Base-by-base conservation (phyloP, 495 filamentous ascomycete species). In the Hyaloscypha bicolor region DNA sequence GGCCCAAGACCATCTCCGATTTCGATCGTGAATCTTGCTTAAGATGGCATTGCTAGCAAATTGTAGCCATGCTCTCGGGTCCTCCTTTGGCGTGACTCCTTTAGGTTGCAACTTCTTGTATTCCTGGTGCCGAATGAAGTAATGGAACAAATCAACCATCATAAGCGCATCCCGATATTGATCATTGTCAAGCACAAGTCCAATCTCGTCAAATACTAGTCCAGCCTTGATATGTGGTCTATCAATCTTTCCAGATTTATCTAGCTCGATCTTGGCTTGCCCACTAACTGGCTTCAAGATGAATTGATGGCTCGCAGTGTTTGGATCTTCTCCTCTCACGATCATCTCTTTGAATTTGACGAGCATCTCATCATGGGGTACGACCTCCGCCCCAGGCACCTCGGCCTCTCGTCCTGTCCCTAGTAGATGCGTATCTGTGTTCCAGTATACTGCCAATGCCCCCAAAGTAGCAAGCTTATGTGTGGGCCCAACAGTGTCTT, bases 91-190 rank as follows among this genome's bases (percentile, higher is more conserved):
- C 1, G 85, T 85, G 39, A 87, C 86, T 31, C 82, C 87, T 73
- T 95, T 95, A 3, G 95, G 95, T 71, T 97, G 93, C 65, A 91
- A 84, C 76, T 93, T 96, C 76, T 93, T 96, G 81, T 97, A 96
- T 76, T 99, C 93, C 76, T 98, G 95, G 71, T 99, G 96, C 51
- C 94, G 91, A 71, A 98, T 91, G 76, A 97, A 99, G 75, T 94
- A 98, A 77, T 99, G 95, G 81, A 99, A 98, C 6, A 97, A 85
- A 75, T 99, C 95, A 9, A 97, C 90, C 81, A 99, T 91, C 96
- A 98, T 98, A 64, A 99, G 79, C 1, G 88, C 91, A 81, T 99
- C 95, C 29, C 96, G 91, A 74, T 99, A 99, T 74, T 99, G 95
- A 67, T 97, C 88, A 68, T 98, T 93, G 74, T 99, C 95, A 21